These are phyloP conservation scores for Umbelopsis sp. DNA, from an alignment of 192 early-diverging fungal species.

Conservation along the genomic window DNA sequence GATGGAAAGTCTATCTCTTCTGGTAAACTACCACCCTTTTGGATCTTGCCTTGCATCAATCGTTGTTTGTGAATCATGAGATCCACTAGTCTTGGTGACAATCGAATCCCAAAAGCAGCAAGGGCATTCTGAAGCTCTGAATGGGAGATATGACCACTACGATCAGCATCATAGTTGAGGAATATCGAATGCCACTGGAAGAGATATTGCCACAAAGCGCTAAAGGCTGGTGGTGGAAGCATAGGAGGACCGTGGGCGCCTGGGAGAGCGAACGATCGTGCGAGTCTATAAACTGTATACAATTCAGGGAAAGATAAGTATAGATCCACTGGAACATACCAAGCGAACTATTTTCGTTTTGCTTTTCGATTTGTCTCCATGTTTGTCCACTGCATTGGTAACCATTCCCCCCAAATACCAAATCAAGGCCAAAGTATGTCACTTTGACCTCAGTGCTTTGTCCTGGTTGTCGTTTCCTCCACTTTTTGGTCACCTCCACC, in stretches of 20 bases:
- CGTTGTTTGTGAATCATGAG: conserved; percentile 6
- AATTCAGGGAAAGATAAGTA: not conserved
- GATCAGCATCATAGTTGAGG: conserved; percentile 1
- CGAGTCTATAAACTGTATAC: not conserved
- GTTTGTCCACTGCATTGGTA: no score
- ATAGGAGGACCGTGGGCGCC: not conserved
- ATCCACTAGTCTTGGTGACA: not conserved
- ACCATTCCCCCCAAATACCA: no score
- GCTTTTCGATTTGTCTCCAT: no score
- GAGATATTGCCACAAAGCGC: not conserved
- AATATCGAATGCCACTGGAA: not conserved
- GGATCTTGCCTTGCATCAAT: not conserved
- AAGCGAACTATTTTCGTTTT: no score
- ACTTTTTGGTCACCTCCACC: not conserved
- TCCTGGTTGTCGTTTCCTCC: not conserved
- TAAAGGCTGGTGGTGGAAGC: not conserved
- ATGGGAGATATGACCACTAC: not conserved
- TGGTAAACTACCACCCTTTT: not conserved
- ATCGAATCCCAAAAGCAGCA: not conserved
- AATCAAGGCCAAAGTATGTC: no score
- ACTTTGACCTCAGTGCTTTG: no score
- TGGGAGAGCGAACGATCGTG: conserved; percentile 1
- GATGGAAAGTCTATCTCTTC: conserved; percentile 6
- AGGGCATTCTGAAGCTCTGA: conserved; percentile 9
- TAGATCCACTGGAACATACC: not conserved